phyloP scores from a whole-genome alignment of 2,329 filamentous ascomycete species.

The Trichoderma asperellum region DNA sequence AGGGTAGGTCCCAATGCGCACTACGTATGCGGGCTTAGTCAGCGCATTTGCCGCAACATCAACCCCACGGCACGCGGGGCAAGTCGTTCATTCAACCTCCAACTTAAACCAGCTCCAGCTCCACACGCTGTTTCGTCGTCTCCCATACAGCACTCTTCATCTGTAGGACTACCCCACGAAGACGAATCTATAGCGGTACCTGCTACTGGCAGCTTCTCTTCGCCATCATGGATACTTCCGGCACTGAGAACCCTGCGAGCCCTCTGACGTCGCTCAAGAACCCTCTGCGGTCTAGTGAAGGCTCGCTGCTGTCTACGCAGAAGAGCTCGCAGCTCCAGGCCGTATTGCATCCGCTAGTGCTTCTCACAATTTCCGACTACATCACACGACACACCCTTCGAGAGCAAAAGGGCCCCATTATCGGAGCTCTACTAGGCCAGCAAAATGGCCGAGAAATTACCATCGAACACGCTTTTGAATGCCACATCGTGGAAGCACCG shows the following conservation, averaged over 20 bases:
- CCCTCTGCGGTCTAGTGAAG: neutral
- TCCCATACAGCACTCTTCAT: neutral
- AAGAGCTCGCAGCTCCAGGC: constrained; percentile 76
- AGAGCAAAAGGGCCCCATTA: constrained; percentile 72
- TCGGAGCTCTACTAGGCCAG: constrained; percentile 87
- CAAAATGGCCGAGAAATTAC: constrained; percentile 90
- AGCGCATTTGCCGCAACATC: neutral
- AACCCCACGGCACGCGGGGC: constrained; percentile 24
- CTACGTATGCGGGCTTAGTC: neutral
- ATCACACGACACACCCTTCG: constrained; percentile 89
- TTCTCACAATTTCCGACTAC: constrained; percentile 96
- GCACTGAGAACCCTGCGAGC: constrained; percentile 49
- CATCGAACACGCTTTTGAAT: constrained; percentile 91
- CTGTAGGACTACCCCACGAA: neutral
- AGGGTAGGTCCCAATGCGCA: neutral
- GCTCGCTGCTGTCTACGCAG: constrained; percentile 62
- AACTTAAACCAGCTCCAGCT: neutral
- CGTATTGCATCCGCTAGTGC: constrained; percentile 88
- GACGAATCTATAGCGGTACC: no score
- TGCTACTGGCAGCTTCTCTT: neutral
- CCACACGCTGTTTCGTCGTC: neutral
- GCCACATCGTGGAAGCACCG: constrained; percentile 56
- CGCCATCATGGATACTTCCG: constrained; percentile 53
- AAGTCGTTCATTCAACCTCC: neutral
- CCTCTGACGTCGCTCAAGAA: neutral